Percentiles rank a stretch among this genome's conserved stretches.
phyloP scores from a whole-genome alignment of 192 early-diverging fungal genomes.

The Coemansia sp. region DNA sequence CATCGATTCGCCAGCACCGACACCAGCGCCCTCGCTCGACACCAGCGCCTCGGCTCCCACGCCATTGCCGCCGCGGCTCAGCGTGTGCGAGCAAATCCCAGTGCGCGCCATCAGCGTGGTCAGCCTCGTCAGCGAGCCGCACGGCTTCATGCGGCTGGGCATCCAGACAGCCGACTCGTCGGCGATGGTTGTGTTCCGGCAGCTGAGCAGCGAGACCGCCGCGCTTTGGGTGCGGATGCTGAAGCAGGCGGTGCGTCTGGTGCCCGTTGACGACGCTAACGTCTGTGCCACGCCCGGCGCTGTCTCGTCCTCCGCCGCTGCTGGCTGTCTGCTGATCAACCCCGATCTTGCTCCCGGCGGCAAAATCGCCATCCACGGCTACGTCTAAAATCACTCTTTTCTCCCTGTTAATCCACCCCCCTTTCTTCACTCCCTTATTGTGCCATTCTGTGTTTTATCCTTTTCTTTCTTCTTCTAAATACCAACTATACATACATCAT shows the following conservation, averaged over 20 bases:
- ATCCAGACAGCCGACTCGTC: slow-evolving; percentile 25
- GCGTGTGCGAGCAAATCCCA: slow-evolving; percentile 21
- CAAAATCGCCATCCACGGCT: not conserved
- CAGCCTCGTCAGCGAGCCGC: slow-evolving; percentile 30
- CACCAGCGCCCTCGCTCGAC: not conserved
- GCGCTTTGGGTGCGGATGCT: slow-evolving; percentile 45
- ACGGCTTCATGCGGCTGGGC: slow-evolving; percentile 28
- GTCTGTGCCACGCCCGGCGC: not conserved
- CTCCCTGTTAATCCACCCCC: not conserved
- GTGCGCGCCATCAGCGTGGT: slow-evolving; percentile 30
- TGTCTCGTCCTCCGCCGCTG: not conserved
- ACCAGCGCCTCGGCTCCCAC: not conserved
- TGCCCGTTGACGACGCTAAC: slow-evolving; percentile 23
- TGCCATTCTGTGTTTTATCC: not conserved
- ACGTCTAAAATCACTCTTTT: not conserved
- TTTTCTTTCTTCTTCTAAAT: not conserved
- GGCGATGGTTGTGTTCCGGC: slow-evolving; percentile 24
- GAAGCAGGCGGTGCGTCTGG: slow-evolving; percentile 22
- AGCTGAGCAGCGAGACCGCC: slow-evolving; percentile 28
- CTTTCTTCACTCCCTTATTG: not conserved
- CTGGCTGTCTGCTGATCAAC: slow-evolving; percentile 28
- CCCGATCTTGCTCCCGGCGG: slow-evolving; percentile 15
- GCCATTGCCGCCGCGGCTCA: slow-evolving; percentile 9
- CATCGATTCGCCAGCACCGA: slow-evolving; percentile 7
- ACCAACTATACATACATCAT: not conserved